Evolutionary conservation across 129 eudicot species (phyloP).

Genomic region (Tagetes patula): DNA sequence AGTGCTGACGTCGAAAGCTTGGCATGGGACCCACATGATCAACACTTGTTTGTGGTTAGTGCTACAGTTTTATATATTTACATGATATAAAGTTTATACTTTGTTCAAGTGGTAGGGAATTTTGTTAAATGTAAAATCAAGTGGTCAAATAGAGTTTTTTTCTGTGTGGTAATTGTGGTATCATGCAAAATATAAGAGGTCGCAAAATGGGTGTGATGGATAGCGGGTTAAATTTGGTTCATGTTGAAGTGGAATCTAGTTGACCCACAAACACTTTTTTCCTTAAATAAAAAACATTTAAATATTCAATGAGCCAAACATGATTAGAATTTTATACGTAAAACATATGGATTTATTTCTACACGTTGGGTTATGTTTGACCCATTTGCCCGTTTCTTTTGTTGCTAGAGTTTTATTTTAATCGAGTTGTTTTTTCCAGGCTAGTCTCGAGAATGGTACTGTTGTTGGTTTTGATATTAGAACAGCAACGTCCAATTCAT

Average conservation of each 20-base stretch:
- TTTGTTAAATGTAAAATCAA: background rate
- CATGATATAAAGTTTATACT: background rate
- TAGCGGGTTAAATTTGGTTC: background rate
- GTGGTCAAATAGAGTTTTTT: background rate
- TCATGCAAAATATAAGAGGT: background rate
- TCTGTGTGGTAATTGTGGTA: background rate
- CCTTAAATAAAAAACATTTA: background rate
- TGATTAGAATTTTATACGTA: background rate
- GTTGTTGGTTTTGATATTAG: constrained; percentile 79
- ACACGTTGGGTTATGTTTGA: background rate
- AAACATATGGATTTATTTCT: background rate
- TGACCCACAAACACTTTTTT: background rate
- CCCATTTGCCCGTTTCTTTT: background rate
- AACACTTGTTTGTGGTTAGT: constrained; percentile 72
- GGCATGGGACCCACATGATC: constrained; percentile 67
- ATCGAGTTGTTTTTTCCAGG: constrained; percentile 42
- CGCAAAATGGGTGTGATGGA: background rate
- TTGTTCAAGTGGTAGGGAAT: background rate
- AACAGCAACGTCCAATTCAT: constrained; percentile 50
- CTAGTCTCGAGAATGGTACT: constrained; percentile 79
- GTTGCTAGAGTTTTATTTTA: background rate
- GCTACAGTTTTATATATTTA: background rate
- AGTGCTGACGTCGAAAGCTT: constrained; percentile 64
- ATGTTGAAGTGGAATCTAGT: background rate
- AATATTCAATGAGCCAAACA: background rate